A percentile compares a stretch with the other conserved stretches of the same genome.
These are phyloP conservation scores for Geotrichum restrictum DNA, from an alignment of 1,139 yeast genomes.

Conservation along the genomic window DNA sequence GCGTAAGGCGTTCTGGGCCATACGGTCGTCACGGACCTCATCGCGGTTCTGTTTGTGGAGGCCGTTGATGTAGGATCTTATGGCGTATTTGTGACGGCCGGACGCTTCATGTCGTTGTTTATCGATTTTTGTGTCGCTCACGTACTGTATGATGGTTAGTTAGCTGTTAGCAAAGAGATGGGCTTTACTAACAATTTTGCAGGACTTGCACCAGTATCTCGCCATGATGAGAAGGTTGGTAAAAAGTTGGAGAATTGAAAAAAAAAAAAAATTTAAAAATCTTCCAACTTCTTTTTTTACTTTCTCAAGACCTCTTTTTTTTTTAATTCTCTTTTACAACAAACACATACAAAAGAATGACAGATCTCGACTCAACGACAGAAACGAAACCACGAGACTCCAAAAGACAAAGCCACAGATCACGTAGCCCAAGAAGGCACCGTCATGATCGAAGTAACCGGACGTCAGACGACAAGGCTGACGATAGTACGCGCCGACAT, in stretches of 20 bases:
- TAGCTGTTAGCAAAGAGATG: background rate
- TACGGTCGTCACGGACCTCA: constrained; percentile 28
- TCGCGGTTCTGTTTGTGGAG: constrained; percentile 37
- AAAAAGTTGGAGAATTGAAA: background rate
- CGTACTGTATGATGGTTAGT: constrained; percentile 36
- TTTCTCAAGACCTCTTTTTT: too few relatives aligned
- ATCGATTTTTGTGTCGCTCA: constrained; percentile 43
- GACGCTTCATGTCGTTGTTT: constrained; percentile 43
- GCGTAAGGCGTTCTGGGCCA: constrained; percentile 28
- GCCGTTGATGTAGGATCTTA: constrained; percentile 34
- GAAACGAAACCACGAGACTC: background rate
- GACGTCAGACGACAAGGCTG: background rate
- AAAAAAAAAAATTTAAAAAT: background rate
- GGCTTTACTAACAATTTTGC: constrained; percentile 37
- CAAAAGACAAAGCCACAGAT: constrained; percentile 4
- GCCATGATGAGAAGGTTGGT: constrained; percentile 33
- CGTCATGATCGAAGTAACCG: constrained; percentile 14
- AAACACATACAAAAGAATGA: background rate
- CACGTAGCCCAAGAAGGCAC: constrained; percentile 19
- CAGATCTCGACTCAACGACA: background rate
- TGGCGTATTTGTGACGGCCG: constrained; percentile 37
- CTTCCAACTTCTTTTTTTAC: background rate
- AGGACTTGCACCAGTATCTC: constrained; percentile 36
- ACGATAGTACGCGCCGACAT: background rate
- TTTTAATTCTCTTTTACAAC: background rate